Conservation (phyloP, 225 moss, liverwort and hornwort genomes). For the Pleurozium schreberi region DNA sequence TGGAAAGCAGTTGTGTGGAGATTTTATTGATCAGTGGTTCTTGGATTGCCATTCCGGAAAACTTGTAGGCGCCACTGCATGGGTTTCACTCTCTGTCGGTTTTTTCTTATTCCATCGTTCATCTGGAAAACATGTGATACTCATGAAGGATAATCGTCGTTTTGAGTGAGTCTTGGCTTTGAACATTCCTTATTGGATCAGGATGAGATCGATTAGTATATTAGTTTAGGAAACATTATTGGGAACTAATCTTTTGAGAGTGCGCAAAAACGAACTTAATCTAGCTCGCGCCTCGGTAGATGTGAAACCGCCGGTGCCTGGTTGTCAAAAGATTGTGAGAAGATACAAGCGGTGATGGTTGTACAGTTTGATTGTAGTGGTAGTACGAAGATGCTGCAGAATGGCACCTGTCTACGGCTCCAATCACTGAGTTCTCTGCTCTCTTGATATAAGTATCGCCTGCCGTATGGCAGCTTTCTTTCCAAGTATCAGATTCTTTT, state of each 20-base stretch:
- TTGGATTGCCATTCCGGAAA: too few relatives aligned
- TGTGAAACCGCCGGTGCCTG: neutral
- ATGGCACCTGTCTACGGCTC: neutral
- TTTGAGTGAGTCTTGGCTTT: neutral
- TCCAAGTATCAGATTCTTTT: neutral
- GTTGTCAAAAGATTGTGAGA: neutral
- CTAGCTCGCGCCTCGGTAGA: neutral
- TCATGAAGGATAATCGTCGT: too few relatives aligned
- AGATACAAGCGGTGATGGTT: neutral
- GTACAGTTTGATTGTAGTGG: neutral
- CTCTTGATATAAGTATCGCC: neutral
- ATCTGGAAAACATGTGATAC: neutral
- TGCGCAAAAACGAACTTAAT: neutral
- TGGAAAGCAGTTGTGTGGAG: neutral
- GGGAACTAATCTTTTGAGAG: neutral
- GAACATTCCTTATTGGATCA: neutral
- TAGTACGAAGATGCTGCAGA: neutral
- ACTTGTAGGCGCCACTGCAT: neutral
- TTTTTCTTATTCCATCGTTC: too few relatives aligned
- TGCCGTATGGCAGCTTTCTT: neutral
- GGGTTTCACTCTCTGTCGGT: neutral
- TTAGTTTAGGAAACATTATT: neutral
- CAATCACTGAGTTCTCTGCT: neutral
- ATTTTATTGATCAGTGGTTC: neutral
- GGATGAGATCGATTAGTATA: neutral